phyloP scores from a whole-genome alignment of 805 yeast species.

The Spathaspora passalidarum region DNA sequence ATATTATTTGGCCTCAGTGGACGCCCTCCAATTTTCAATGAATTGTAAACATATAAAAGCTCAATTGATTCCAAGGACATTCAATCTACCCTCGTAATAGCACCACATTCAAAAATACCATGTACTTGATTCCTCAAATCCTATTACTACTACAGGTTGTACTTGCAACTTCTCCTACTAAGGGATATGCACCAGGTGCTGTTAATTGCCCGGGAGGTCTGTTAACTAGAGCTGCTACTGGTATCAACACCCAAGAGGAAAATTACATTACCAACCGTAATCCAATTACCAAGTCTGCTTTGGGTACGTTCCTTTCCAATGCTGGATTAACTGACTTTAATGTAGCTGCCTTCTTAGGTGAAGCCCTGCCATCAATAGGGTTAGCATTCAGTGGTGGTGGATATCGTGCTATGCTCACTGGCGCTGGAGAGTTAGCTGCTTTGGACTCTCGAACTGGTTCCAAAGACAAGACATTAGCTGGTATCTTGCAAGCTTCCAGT shows the following conservation, averaged over 20 bases:
- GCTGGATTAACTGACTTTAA: constrained; percentile 22
- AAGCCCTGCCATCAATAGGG: constrained; percentile 33
- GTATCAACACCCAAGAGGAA: constrained; percentile 44
- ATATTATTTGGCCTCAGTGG: not conserved
- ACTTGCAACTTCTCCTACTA: constrained; percentile 49
- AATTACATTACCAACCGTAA: constrained; percentile 53
- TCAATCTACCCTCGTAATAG: not conserved
- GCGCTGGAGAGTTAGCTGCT: constrained; percentile 84
- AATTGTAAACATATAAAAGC: not conserved
- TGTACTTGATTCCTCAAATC: not conserved
- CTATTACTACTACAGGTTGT: constrained; percentile 1
- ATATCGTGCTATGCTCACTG: constrained; percentile 80
- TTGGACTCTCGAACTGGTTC: constrained; percentile 67
- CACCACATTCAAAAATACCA: not conserved
- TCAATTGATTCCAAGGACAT: not conserved
- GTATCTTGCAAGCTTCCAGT: constrained; percentile 67
- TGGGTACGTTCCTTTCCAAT: constrained; percentile 28
- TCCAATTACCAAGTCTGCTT: constrained; percentile 40
- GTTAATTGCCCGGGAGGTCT: constrained; percentile 48
- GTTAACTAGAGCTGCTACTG: constrained; percentile 47
- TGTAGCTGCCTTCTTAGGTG: constrained; percentile 26
- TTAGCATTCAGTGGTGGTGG: constrained; percentile 71
- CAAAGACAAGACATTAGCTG: constrained; percentile 64
- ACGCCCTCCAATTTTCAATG: not conserved
- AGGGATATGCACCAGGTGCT: constrained; percentile 59